Percentiles rank a stretch among this genome's conserved stretches.
Evolutionary conservation across 306 rosid species (phyloP).

Genomic region (Alnus glutinosa): DNA sequence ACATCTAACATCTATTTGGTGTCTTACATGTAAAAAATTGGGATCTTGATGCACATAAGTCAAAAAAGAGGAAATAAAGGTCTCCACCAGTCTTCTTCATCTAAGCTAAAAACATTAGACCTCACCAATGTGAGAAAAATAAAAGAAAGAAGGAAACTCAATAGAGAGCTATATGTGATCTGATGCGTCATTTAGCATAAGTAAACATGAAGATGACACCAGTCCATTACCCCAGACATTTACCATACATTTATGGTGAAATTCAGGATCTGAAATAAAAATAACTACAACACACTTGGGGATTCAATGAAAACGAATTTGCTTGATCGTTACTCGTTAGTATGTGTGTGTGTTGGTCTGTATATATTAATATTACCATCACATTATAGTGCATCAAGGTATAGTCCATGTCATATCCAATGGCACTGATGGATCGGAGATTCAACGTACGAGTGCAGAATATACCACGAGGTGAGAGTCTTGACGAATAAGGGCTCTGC

Average conservation of each 20-base stretch:
- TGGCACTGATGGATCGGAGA: constrained; percentile 92
- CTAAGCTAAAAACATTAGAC: constrained; percentile 2
- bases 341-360: no score
- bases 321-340: not conserved
- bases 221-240: not conserved
- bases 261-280: constrained; percentile 14
- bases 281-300: constrained; percentile 4
- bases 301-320: not conserved
- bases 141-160: not conserved
- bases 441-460: constrained; percentile 96
- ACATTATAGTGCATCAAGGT: constrained; percentile 94
- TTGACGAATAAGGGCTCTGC: constrained; percentile 81
- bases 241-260: constrained; percentile 4
- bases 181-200: constrained; percentile 10
- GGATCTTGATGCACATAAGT: constrained; percentile 6
- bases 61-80: constrained; percentile 2
- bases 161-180: not conserved
- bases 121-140: not conserved
- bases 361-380: constrained; percentile 42
- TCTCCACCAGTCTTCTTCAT: constrained; percentile 5
- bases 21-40: constrained; percentile 14
- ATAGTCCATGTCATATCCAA: constrained; percentile 99
- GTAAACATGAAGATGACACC: constrained; percentile 13
- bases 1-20: constrained; percentile 14
- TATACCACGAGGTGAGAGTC: constrained; percentile 81